Base-by-base conservation (phyloP, 257 asterid genomes). In the Lycium ferocissimum region DNA sequence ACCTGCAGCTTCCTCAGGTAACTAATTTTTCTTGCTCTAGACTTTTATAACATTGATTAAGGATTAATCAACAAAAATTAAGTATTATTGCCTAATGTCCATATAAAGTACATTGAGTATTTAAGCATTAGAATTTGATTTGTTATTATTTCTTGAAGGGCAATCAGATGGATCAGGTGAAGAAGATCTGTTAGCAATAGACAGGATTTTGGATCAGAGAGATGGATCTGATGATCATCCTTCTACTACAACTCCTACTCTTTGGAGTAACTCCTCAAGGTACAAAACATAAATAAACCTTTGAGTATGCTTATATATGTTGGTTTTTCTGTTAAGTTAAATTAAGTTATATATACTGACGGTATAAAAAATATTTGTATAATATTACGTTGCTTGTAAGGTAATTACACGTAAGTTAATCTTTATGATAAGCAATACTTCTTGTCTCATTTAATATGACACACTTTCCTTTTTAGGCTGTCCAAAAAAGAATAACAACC, bases 1-100 rank as follows among this genome's bases (percentile, higher is more conserved):
- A 81, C 92, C 94, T 49, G 94, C 94, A 58, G 94, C 89, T 88
- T 93, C 96, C 80, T 90, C 96, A 88, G 96, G 96, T 93, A 90
- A 83, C 51, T 45, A 79, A 65, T 45, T 63, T 40, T 49, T 63
- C 58, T 65, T 80, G 45, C 80, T 37, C 22, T 85, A 81, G 45
- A 35, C n/a, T 33, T 66, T 85, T 18, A 33, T 14, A 18, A 18
- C 11, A 59, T 17, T 18, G 5, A 18, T 9, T 2, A 59, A 59
- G 0, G 18, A 59, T 18, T 10, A 59, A 17, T 59, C 65, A 40
- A 40, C 6, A 40, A 40, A 40, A 40, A 40, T 40, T 0, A 40
- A 40, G 45, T 4, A 40, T 2, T 40, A 40, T 40, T 40, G 45
- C 6, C 45, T 40, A 40, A 1, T 1, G 45, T 51, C 56, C 56